Base-by-base conservation (phyloP, 2,329 filamentous ascomycete genomes). In the Arthroderma sp. region DNA sequence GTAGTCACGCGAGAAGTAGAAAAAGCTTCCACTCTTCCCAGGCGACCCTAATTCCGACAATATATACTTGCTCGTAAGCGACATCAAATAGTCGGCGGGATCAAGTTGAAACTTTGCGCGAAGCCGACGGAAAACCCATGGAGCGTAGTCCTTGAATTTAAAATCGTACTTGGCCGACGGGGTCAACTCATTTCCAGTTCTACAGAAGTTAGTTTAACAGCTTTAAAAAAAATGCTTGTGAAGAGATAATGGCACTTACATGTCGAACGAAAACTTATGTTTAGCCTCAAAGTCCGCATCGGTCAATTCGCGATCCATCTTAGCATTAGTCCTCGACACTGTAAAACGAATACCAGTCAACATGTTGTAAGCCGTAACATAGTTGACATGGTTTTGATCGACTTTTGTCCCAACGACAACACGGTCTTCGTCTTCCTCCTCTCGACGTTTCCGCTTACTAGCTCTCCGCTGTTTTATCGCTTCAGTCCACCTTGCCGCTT, bases 131-230 rank as follows among this genome's bases (percentile, higher is more conserved):
- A 98, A 98, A 48, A 98, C 91, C 88, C 89, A 96, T 46, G 91
- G 91, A n/a, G 89, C 89, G 65, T 98, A 98, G 68, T 98, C 91
- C 70, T 98, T 98, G 74, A 98, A 98, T 66, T 98, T 98, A 79
- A 98, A 98, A 69, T 98, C 91, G 70, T 98, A 98, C 68, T 98
- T 96, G 54, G 91, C 88, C 50, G 89, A 95, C 22, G 91, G 91
- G 4, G 94, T 94, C 62, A 98, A 72, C 70, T 98, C 91, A 63
- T 95, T 95, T 52, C 91, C 91, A 53, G 88, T 93, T 60, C 84
- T 88, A 58, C 30, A 56, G 69, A 54, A 74, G 69, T 51, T 43
- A 47, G 43, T 32, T 43, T 28, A 31, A 39, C 38, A 50, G 44
- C 38, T 40, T 15, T 1, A 38, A 47, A 4, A 34, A 9, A 37